phyloP scores from a whole-genome alignment of 2,329 filamentous ascomycete genomes.

The Lecanicillium sp. region DNA sequence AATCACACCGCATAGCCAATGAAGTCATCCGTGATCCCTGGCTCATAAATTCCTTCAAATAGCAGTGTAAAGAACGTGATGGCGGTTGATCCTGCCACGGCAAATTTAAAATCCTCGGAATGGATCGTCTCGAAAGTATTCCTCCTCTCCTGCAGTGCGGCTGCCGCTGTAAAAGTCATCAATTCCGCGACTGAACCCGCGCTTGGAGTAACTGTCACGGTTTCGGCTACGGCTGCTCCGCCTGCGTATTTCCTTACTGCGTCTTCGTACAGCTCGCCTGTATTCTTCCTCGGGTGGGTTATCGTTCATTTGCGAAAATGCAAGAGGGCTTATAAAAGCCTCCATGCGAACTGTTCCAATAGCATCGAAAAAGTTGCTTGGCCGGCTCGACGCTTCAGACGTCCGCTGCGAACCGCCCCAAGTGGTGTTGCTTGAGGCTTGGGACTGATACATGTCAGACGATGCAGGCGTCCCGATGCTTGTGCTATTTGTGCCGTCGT shows the following conservation, averaged over 20 bases:
- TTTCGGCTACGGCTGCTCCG: conserved; percentile 45
- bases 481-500: conserved; percentile 46
- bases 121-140: conserved; percentile 51
- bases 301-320: conserved; percentile 38
- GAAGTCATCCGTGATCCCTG: too few relatives aligned
- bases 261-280: conserved; percentile 36
- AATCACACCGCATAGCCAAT: too few relatives aligned
- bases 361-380: conserved; percentile 69
- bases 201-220: conserved; percentile 41
- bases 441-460: conserved; percentile 53
- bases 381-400: conserved; percentile 45
- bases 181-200: conserved; percentile 31
- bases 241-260: conserved; percentile 47
- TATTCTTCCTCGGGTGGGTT: conserved; percentile 43
- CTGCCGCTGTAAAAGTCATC: conserved; percentile 42
- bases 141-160: conserved; percentile 42
- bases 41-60: too few relatives aligned
- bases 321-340: conserved; percentile 72
- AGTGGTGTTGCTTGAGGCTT: conserved; percentile 33
- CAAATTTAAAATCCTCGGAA: conserved; percentile 48
- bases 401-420: conserved; percentile 43
- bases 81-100: too few relatives aligned
- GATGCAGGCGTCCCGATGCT: conserved; percentile 50
- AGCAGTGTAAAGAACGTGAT: too few relatives aligned
- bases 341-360: conserved; percentile 94